A percentile compares a stretch with the other conserved stretches of the same genome.
phyloP scores from a whole-genome alignment of 495 filamentous ascomycete genomes.

The Xylaria acuta region DNA sequence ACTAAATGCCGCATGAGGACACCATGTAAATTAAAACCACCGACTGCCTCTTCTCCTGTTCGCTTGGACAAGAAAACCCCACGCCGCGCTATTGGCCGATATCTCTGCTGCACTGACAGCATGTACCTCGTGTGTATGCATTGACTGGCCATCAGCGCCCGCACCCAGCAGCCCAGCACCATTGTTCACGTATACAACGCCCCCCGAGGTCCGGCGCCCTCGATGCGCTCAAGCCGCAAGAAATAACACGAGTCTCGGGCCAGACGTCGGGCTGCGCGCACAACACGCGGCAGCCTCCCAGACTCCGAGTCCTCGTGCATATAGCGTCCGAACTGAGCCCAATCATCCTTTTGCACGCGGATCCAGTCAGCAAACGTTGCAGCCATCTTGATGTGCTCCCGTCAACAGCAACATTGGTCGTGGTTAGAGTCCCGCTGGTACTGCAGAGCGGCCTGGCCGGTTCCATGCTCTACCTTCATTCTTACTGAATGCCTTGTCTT shows the following conservation, averaged over 20 bases:
- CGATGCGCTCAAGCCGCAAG: slow-evolving; percentile 25
- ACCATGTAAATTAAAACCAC: background rate
- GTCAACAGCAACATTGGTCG: slow-evolving; percentile 3
- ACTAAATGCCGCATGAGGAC: slow-evolving; percentile 24
- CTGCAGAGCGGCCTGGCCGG: background rate
- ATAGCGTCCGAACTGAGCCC: background rate
- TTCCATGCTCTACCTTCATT: background rate
- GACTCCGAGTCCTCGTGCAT: slow-evolving; percentile 10
- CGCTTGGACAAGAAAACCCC: slow-evolving; percentile 12
- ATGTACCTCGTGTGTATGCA: slow-evolving; percentile 20
- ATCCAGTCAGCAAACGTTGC: slow-evolving; percentile 23
- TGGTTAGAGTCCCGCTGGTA: background rate
- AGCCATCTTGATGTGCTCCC: slow-evolving; percentile 4
- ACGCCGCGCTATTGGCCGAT: slow-evolving; percentile 14
- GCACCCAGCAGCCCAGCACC: background rate
- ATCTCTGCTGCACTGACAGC: slow-evolving; percentile 16
- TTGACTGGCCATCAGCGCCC: slow-evolving; percentile 12
- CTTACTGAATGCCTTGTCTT: background rate
- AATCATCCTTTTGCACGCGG: slow-evolving; percentile 25
- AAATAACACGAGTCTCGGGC: slow-evolving; percentile 7
- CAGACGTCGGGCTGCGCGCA: slow-evolving; percentile 19
- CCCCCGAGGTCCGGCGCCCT: background rate
- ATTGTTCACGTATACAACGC: background rate
- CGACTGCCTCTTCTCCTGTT: slow-evolving; percentile 1
- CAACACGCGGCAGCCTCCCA: slow-evolving; percentile 18